These are phyloP conservation scores for Aspergillus aculeatinus DNA, from an alignment of 2,329 filamentous ascomycete species.

Conservation along the genomic window DNA sequence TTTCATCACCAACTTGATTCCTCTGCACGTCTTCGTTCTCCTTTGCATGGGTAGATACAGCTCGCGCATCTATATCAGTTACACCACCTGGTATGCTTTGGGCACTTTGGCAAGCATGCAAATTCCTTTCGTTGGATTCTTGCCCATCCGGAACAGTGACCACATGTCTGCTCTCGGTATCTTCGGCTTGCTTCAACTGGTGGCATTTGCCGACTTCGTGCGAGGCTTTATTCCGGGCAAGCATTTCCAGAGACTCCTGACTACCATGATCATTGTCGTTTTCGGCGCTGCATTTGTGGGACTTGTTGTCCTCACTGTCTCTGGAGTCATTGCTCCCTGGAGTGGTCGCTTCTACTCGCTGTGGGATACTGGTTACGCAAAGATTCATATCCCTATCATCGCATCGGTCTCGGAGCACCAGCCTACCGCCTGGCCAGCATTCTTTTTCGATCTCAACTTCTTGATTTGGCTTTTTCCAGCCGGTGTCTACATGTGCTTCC, in stretches of 20 bases:
- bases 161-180: slow-evolving; percentile 97
- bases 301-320: slow-evolving; percentile 79
- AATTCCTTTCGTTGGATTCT: slow-evolving; percentile 96
- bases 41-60: slow-evolving; percentile 97
- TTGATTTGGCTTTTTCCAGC: slow-evolving; percentile 99
- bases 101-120: slow-evolving; percentile 98
- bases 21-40: slow-evolving; percentile 88
- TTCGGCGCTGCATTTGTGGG: slow-evolving; percentile 71
- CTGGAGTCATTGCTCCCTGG: slow-evolving; percentile 95
- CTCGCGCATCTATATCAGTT: slow-evolving; percentile 89
- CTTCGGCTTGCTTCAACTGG: slow-evolving; percentile 91
- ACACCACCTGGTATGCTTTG: slow-evolving; percentile 96
- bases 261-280: slow-evolving; percentile 69
- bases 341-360: slow-evolving; percentile 98
- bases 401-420: slow-evolving; percentile 99
- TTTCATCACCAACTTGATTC: slow-evolving; percentile 97
- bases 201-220: slow-evolving; percentile 88
- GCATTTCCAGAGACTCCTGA: slow-evolving; percentile 90
- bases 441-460: slow-evolving; percentile 98
- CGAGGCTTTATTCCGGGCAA: slow-evolving; percentile 83
- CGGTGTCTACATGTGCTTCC: slow-evolving; percentile 97
- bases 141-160: slow-evolving; percentile 94
- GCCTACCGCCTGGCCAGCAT: slow-evolving; percentile 96
- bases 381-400: slow-evolving; percentile 99
- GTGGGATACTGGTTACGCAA: slow-evolving; percentile 98